phyloP scores from a whole-genome alignment of 208 protist species.

The Trypanosoma melophagium region DNA sequence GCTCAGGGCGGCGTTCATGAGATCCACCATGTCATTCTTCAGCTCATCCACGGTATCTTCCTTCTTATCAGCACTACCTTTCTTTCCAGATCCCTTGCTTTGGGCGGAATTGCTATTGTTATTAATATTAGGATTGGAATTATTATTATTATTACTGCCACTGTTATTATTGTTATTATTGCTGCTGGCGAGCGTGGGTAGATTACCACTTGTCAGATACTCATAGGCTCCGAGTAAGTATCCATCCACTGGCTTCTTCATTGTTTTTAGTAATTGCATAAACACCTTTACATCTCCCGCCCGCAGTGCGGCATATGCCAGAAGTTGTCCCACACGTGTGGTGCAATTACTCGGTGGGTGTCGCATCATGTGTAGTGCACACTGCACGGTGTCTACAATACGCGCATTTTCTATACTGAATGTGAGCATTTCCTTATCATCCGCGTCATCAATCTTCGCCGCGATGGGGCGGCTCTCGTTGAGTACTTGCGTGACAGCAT shows the following conservation, averaged over 20 bases:
- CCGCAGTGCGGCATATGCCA: constrained; percentile 80
- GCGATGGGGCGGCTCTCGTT: constrained; percentile 81
- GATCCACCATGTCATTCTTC: constrained; percentile 75
- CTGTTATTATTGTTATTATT: no score
- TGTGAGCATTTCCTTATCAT: constrained; percentile 65
- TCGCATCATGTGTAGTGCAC: constrained; percentile 85
- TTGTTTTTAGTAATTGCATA: constrained; percentile 88
- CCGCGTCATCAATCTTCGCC: constrained; percentile 73
- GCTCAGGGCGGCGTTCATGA: constrained; percentile 88
- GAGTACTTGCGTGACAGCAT: constrained; percentile 82
- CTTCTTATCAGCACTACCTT: constrained; percentile 47
- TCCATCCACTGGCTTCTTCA: constrained; percentile 86
- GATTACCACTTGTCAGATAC: constrained; percentile 67
- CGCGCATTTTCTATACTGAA: constrained; percentile 77
- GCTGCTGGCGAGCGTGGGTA: constrained; percentile 14
- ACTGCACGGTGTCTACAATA: constrained; percentile 87
- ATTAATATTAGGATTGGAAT: no score
- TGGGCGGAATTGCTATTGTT: background rate
- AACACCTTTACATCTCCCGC: constrained; percentile 76
- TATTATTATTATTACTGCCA: background rate
- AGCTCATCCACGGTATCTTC: constrained; percentile 74
- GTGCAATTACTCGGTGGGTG: constrained; percentile 66
- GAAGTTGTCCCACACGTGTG: constrained; percentile 68
- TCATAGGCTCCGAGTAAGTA: constrained; percentile 84
- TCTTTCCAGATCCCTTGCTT: constrained; percentile 30